A percentile compares a stretch with the other conserved stretches of the same genome.
phyloP scores from a whole-genome alignment of 129 eudicot species.

The Apium graveolens region DNA sequence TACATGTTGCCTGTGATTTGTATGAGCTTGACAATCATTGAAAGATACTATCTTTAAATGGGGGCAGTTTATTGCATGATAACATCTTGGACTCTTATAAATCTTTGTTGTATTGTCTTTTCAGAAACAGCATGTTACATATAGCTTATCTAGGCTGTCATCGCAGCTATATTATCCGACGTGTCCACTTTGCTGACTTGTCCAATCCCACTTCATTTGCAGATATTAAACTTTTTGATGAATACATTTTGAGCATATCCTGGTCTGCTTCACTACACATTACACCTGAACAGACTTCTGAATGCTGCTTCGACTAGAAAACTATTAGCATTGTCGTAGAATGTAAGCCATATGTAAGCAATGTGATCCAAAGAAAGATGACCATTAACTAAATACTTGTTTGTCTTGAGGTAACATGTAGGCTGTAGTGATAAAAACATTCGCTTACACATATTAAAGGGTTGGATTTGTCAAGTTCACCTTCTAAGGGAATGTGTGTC shows the following conservation, averaged over 20 bases:
- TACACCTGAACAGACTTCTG: background rate
- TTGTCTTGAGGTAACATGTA: background rate
- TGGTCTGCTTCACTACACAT: background rate
- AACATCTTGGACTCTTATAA: background rate
- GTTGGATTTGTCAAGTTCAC: background rate
- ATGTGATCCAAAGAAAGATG: background rate
- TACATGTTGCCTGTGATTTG: background rate
- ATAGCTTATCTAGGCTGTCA: constrained; percentile 2
- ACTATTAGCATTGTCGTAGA: background rate
- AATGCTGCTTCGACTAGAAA: background rate
- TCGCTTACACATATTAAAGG: background rate
- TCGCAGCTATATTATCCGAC: background rate
- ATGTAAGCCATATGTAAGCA: background rate
- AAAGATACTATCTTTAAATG: background rate
- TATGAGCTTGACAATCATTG: background rate
- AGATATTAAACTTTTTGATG: background rate
- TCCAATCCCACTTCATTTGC: background rate
- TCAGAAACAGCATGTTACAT: background rate
- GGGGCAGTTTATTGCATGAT: constrained; percentile 5
- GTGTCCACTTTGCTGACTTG: background rate
- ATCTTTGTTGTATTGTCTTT: background rate
- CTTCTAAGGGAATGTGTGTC: background rate
- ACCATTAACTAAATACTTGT: background rate
- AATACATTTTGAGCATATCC: background rate
- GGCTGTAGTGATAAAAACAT: background rate